These are phyloP conservation scores for Colletotrichum viniferum DNA, from an alignment of 2,329 filamentous ascomycete genomes.

Conservation along the genomic window DNA sequence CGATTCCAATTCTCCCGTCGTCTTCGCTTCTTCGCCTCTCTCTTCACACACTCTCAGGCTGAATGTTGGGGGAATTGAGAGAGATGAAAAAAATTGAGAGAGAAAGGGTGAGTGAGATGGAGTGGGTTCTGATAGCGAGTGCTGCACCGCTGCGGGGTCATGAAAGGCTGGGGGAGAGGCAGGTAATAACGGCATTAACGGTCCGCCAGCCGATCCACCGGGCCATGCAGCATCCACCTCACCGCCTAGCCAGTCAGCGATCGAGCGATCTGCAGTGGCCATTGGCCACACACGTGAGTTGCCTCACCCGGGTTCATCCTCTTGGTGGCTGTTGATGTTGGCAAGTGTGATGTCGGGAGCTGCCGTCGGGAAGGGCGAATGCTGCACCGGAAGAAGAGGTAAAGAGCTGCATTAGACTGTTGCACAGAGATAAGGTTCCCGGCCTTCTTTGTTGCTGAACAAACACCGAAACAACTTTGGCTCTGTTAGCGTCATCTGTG, in stretches of 20 bases:
- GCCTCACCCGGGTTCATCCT: not conserved
- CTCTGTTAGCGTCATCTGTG: not conserved
- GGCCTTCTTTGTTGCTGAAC: not conserved
- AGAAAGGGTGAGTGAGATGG: not conserved
- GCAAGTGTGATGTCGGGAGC: not conserved
- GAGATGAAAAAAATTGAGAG: not conserved
- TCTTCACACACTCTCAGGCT: not conserved
- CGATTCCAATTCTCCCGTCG: not conserved
- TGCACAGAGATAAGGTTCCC: not conserved
- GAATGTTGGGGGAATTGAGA: not conserved
- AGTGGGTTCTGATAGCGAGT: not conserved
- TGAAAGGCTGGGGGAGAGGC: not conserved
- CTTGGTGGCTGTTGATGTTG: not conserved
- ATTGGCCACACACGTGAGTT: not conserved
- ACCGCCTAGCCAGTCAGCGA: not conserved
- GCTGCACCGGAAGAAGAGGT: not conserved
- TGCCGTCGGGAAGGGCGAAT: not conserved
- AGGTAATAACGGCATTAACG: conserved; percentile 7
- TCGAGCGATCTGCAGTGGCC: not conserved
- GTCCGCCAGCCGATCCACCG: not conserved
- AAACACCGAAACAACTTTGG: not conserved
- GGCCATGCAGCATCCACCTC: not conserved
- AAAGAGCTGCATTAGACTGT: not conserved
- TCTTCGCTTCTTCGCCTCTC: not conserved
- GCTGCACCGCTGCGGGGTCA: conserved; percentile 1